Base-by-base conservation (phyloP, 139 green algal species). In the Chlorella sorokiniana region DNA sequence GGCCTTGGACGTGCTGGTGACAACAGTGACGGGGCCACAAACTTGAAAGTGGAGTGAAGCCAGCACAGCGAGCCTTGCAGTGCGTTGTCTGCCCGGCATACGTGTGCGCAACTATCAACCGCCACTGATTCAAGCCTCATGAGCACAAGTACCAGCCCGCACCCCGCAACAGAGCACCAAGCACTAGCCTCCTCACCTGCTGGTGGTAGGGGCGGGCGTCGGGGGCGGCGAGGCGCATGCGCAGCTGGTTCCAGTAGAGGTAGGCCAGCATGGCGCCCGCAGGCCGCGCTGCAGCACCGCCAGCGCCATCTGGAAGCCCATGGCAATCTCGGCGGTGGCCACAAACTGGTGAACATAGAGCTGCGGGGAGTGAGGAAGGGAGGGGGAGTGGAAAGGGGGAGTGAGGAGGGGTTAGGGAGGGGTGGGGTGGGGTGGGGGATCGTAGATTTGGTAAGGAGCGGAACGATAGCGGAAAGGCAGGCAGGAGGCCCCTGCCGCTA, bases 131-230 rank as follows among this genome's bases (percentile, higher is more conserved):
- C 48, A 59, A 59, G 16, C 14, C 48, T 59, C 16, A 16, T 23
- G 40, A 42, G 29, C n/a, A 69, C 22, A 29, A 41, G 7, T 14
- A 40, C 62, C 62, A 41, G 27, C n/a, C 8, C 29, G 4, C 4
- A 33, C 61, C 52, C 52, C 37, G 61, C 61, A 74, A 44, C 67
- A 31, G 29, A 20, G 25, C 25, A 69, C 16, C 25, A 44, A 51
- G 67, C 4, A 74, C 63, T 25, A 74, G 37, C 5, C 29, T 18
- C 8, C 75, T 51, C 40, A 81, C 75, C 75, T 52, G 41, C 56
- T 61, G 16, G 44, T 86, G 82, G 44, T 82, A 83, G 23, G 45
- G 23, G 4, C 82, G 69, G 33, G 82, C 78, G 69, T 82, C 73
- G 16, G 82, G 82, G 29, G 61, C 52, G 73, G 62, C 75, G 44